Evolutionary conservation across 2,329 filamentous ascomycete species (phyloP).

Genomic region (Talaromyces funiculosus): DNA sequence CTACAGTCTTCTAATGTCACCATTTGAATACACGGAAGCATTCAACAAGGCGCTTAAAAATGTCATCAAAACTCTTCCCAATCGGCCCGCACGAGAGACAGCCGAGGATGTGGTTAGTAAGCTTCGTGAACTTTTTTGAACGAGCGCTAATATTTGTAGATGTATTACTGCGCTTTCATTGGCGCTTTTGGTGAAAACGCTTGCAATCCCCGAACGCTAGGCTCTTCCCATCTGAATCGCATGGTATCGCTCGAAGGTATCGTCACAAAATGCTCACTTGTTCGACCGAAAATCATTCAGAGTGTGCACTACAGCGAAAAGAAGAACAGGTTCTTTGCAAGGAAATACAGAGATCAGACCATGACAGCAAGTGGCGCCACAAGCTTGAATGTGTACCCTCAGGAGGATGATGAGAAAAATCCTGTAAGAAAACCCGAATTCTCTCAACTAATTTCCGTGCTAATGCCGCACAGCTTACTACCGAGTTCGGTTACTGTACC

Average conservation of each 20-base stretch:
- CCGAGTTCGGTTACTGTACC: conserved; percentile 92
- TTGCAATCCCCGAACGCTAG: conserved; percentile 89
- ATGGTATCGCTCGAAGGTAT: conserved; percentile 98
- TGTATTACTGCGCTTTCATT: conserved; percentile 93
- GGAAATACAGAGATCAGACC: conserved; percentile 92
- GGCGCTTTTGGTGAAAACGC: conserved; percentile 93
- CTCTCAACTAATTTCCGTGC: neutral
- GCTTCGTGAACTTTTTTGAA: neutral
- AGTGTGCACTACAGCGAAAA: conserved; percentile 94
- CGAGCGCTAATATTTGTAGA: conserved; percentile 18
- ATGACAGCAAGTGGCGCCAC: conserved; percentile 85
- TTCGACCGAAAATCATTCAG: conserved; percentile 94
- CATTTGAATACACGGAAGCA: conserved; percentile 81
- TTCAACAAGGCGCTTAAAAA: conserved; percentile 89
- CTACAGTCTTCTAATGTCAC: conserved; percentile 58
- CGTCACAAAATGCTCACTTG: conserved; percentile 90
- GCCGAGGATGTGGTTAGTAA: conserved; percentile 62
- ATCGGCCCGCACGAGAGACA: conserved; percentile 68
- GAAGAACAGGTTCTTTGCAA: conserved; percentile 78
- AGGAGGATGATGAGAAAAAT: conserved; percentile 88
- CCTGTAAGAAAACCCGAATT: conserved; percentile 45
- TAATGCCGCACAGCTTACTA: conserved; percentile 55
- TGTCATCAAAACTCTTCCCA: conserved; percentile 72
- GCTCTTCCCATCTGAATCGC: conserved; percentile 82
- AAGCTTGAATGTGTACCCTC: conserved; percentile 87